Conservation (phyloP, 176 grass and related monocot genomes). For the Raddia guianensis region DNA sequence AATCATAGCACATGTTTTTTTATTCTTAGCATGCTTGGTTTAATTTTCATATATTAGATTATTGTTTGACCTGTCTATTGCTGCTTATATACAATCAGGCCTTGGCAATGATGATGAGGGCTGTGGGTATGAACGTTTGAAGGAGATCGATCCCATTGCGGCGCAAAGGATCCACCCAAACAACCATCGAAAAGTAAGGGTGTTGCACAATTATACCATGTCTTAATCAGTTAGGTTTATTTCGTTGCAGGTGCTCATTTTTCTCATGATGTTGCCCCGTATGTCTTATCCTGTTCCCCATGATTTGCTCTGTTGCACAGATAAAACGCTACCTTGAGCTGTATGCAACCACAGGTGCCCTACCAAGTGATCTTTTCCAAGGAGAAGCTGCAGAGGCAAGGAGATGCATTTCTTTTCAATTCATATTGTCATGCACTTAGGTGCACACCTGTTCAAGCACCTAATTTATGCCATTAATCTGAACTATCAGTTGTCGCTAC, state of each 20-base stretch:
- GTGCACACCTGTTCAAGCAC: neutral
- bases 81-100: constrained; percentile 36
- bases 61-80: neutral
- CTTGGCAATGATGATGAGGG: constrained; percentile 45
- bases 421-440: neutral
- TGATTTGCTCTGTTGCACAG: constrained; percentile 47
- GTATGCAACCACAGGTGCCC: constrained; percentile 63
- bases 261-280: neutral
- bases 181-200: constrained; percentile 75
- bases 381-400: constrained; percentile 70
- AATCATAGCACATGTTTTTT: neutral
- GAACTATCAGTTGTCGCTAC: neutral
- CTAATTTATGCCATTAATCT: neutral
- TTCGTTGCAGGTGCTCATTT: constrained; percentile 6
- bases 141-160: constrained; percentile 72
- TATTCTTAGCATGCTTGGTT: neutral
- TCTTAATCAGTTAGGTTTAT: constrained; percentile 25
- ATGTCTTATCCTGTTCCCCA: constrained; percentile 5
- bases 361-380: constrained; percentile 84
- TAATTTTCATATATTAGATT: neutral
- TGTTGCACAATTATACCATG: neutral
- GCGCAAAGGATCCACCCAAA: constrained; percentile 88
- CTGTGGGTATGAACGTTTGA: constrained; percentile 55
- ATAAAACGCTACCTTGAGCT: constrained; percentile 80
- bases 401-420: neutral